Evolutionary conservation across 495 filamentous ascomycete species (phyloP).

Genomic region (Hypoxylon intermedium): DNA sequence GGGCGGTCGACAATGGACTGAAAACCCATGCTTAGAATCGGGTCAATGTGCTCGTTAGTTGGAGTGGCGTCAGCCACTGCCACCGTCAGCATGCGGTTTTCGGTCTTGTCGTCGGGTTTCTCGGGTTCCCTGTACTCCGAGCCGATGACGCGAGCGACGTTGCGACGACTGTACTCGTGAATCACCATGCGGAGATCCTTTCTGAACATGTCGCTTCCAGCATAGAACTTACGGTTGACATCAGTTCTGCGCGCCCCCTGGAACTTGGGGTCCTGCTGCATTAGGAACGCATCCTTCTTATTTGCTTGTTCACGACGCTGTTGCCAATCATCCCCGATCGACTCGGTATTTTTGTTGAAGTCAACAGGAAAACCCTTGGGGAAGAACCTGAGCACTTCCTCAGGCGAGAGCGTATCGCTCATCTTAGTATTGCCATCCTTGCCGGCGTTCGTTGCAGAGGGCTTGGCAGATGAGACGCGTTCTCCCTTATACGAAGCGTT

Average conservation of each 20-base stretch:
- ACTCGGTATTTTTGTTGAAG: conserved; percentile 23
- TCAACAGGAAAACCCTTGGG: conserved; percentile 30
- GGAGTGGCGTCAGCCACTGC: conserved; percentile 47
- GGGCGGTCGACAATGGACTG: no score
- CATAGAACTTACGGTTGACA: conserved; percentile 45
- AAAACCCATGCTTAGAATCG: conserved; percentile 50
- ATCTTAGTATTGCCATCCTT: conserved; percentile 3
- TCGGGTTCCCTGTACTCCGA: conserved; percentile 30
- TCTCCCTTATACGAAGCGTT: conserved; percentile 1
- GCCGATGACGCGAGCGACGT: conserved; percentile 40
- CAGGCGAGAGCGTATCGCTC: conserved; percentile 28
- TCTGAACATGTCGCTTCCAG: conserved; percentile 37
- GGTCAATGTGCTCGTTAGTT: conserved; percentile 40
- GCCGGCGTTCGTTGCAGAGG: background rate
- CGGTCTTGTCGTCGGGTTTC: conserved; percentile 26
- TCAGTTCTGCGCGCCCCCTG: conserved; percentile 16
- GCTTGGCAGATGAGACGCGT: background rate
- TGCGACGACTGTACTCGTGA: conserved; percentile 41
- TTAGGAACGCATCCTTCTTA: background rate
- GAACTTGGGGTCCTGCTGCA: conserved; percentile 1
- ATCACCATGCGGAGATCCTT: conserved; percentile 30
- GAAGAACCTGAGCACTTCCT: conserved; percentile 30
- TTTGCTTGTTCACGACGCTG: background rate
- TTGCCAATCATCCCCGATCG: conserved; percentile 34
- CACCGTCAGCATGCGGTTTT: conserved; percentile 23